Conservation (phyloP, 495 filamentous ascomycete species). For the Melanomma pulvis-pyrius region DNA sequence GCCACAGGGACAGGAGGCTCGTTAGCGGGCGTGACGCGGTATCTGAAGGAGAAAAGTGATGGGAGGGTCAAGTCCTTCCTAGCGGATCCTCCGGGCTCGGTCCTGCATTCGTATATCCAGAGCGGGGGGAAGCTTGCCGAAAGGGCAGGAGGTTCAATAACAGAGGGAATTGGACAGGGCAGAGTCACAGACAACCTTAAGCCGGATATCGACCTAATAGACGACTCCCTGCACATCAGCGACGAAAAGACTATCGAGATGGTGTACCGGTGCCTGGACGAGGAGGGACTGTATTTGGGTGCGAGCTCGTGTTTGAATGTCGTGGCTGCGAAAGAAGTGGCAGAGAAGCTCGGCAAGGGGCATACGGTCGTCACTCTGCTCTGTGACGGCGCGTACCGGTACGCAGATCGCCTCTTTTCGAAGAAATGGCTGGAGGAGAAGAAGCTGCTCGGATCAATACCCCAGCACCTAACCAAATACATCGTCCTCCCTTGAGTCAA, state of each 20-base stretch:
- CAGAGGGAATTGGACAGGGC: constrained; percentile 96
- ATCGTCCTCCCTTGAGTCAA: constrained; percentile 74
- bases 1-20: constrained; percentile 93
- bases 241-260: constrained; percentile 96
- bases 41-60: constrained; percentile 79
- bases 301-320: constrained; percentile 93
- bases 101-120: constrained; percentile 87
- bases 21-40: constrained; percentile 84
- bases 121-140: constrained; percentile 81
- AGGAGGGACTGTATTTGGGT: constrained; percentile 95
- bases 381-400: constrained; percentile 94
- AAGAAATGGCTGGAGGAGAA: constrained; percentile 85
- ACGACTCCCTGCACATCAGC: constrained; percentile 81
- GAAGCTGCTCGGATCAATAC: constrained; percentile 79
- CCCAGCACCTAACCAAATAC: constrained; percentile 84
- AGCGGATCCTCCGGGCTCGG: constrained; percentile 89
- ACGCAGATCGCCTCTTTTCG: constrained; percentile 91
- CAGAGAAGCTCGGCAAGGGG: constrained; percentile 84
- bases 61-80: constrained; percentile 86
- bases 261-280: constrained; percentile 96
- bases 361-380: constrained; percentile 91
- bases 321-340: constrained; percentile 91
- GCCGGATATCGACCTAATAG: constrained; percentile 80
- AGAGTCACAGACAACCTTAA: constrained; percentile 92
- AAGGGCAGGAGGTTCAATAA: constrained; percentile 86